Base-by-base conservation (phyloP, 441 rosid species). In the Geranium incanum region DNA sequence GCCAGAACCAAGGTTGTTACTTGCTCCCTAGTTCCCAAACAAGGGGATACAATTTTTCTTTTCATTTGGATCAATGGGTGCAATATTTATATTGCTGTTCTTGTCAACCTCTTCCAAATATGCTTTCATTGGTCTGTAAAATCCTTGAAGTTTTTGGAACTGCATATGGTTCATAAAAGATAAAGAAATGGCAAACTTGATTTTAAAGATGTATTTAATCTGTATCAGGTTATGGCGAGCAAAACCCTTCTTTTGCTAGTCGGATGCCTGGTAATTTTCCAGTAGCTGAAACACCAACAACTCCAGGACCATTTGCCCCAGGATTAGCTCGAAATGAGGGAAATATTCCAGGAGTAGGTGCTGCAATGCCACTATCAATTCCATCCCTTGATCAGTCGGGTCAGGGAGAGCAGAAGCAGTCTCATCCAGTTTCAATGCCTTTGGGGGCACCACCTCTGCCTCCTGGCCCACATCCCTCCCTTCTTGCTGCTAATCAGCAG, bases 381-480 rank as follows among this genome's bases (percentile, higher is more conserved):
- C 81, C 84, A 38, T 78, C 86, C 68, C 86, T 89, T 75, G 97
- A 92, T 83, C 78, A 73, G 69, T 81, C 92, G 62, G 79, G 83
- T 77, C 97, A 87, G 76, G 99, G 97, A 71, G 99, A 92, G 52
- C 94, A 86, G 80, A 89, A 83, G 77, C 95, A 86, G 75, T 77
- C 83, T 72, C 86, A 81, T 81, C 84, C 87, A 16, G 83, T 83
- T 71, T 82, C 95, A 19, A 80, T 85, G 86, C 84, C 91, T 74
- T 70, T 84, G 68, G 96, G 95, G 68, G 90, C 89, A 38, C 99
- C 97, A 69, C 99, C 99, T 70, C 88, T 95, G 11, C 97, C 99
- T 74, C 96, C 95, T 67, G 98, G 97, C 70, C 99, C 99, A 57
- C 99, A 92, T 81, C 99, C 98, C 43, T 95, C 99, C 16, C 92